A percentile compares a stretch with the other conserved stretches of the same genome.
Evolutionary conservation across 2,329 filamentous ascomycete species (phyloP).

Genomic region (Hymenoscyphus fraxineus): DNA sequence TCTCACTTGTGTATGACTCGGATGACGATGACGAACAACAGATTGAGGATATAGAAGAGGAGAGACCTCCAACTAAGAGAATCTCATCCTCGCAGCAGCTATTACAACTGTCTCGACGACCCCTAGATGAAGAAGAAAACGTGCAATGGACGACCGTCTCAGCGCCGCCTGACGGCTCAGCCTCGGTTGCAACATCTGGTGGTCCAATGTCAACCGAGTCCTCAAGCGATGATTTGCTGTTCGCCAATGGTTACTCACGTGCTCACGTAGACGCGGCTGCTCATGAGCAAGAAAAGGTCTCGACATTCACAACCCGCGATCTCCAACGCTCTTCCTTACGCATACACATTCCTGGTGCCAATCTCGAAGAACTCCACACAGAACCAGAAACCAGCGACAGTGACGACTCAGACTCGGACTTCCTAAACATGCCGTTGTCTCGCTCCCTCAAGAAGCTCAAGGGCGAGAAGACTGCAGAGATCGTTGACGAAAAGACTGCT

Average conservation of each 20-base stretch:
- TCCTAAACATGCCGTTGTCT: neutral
- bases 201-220: slow-evolving; percentile 15
- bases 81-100: slow-evolving; percentile 54
- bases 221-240: slow-evolving; percentile 19
- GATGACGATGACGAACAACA: slow-evolving; percentile 36
- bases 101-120: slow-evolving; percentile 48
- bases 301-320: neutral
- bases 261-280: slow-evolving; percentile 1
- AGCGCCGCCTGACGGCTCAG: slow-evolving; percentile 33
- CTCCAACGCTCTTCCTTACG: neutral
- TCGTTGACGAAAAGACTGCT: neutral
- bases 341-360: neutral
- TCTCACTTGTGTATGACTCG: slow-evolving; percentile 21
- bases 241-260: slow-evolving; percentile 14
- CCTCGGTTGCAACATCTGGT: slow-evolving; percentile 25
- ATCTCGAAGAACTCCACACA: neutral
- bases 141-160: slow-evolving; percentile 34
- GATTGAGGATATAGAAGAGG: slow-evolving; percentile 37
- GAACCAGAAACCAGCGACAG: neutral
- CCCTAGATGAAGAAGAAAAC: slow-evolving; percentile 43
- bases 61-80: slow-evolving; percentile 43
- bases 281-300: neutral
- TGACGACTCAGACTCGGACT: neutral
- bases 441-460: neutral
- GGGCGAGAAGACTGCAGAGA: neutral